A percentile compares a stretch with the other conserved stretches of the same genome.
phyloP scores from a whole-genome alignment of 371 early-diverging fungal species.

The Choanephora cucurbitarum region DNA sequence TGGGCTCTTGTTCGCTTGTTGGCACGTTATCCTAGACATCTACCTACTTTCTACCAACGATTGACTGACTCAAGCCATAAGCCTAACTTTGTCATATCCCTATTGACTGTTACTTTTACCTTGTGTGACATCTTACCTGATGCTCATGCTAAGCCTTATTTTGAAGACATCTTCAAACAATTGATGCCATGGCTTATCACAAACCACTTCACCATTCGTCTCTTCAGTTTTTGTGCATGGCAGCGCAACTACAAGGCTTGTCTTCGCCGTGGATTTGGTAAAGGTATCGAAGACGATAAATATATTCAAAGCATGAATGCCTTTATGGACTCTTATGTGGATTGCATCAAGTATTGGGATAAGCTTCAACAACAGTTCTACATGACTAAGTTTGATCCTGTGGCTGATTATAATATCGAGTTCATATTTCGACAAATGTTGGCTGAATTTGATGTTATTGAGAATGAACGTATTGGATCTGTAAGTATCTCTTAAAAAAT shows the following conservation, averaged over 20 bases:
- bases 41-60: slow-evolving; percentile 25
- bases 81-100: slow-evolving; percentile 49
- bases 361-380: slow-evolving; percentile 53
- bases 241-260: slow-evolving; percentile 34
- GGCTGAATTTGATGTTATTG: slow-evolving; percentile 47
- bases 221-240: slow-evolving; percentile 44
- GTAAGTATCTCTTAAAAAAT: slow-evolving; percentile 31
- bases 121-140: slow-evolving; percentile 35
- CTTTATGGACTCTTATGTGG: slow-evolving; percentile 45
- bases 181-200: slow-evolving; percentile 46
- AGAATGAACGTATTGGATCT: slow-evolving; percentile 61
- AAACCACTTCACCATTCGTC: slow-evolving; percentile 46
- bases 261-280: slow-evolving; percentile 21
- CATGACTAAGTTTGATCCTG: slow-evolving; percentile 54
- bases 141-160: slow-evolving; percentile 2
- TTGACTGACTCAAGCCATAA: slow-evolving; percentile 37
- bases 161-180: slow-evolving; percentile 29
- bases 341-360: slow-evolving; percentile 48
- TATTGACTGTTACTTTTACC: slow-evolving; percentile 44
- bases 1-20: slow-evolving; percentile 40
- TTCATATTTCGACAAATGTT: slow-evolving; percentile 60
- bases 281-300: slow-evolving; percentile 27
- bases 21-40: slow-evolving; percentile 28
- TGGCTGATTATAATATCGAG: slow-evolving; percentile 55
- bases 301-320: slow-evolving; percentile 25